Conservation (phyloP, 1,284 basidiomycete species). For the Cerioporus squamosus region DNA sequence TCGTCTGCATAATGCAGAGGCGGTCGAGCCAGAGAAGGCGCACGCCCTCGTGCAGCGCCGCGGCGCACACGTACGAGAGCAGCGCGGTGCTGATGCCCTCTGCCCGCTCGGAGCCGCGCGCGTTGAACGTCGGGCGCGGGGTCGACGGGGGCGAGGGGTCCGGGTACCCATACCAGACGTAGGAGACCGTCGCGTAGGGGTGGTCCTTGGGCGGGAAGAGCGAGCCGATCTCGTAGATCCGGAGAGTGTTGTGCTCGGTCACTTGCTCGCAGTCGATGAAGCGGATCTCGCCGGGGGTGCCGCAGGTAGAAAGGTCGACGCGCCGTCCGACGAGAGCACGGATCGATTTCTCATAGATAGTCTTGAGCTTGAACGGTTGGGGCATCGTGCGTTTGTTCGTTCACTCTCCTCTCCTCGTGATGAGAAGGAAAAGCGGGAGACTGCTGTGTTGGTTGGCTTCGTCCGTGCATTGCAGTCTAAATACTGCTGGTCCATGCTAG, state of each 20-base stretch:
- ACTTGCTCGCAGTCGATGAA: neutral
- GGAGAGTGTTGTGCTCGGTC: neutral
- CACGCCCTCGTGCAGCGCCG: constrained; percentile 6
- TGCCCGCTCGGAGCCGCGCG: constrained; percentile 12
- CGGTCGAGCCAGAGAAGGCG: constrained; percentile 22
- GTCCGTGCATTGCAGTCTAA: too few relatives aligned
- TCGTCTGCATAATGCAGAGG: constrained; percentile 21
- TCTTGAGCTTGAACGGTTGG: neutral
- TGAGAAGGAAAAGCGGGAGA: too few relatives aligned
- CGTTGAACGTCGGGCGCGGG: constrained; percentile 8
- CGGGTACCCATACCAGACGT: constrained; percentile 14
- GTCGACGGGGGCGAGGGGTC: neutral
- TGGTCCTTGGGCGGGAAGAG: neutral
- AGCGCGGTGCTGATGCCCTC: constrained; percentile 19
- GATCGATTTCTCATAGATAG: neutral
- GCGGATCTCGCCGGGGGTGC: constrained; percentile 2
- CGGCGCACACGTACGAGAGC: constrained; percentile 14
- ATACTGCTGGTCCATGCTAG: neutral
- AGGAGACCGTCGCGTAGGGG: constrained; percentile 13
- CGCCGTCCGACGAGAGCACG: neutral
- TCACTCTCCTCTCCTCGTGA: too few relatives aligned
- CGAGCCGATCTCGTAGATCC: neutral
- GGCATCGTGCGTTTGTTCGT: neutral
- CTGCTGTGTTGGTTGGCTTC: too few relatives aligned
- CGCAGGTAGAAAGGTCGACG: neutral